Evolutionary conservation across 148 eudicot genomes (phyloP).

Genomic region (Silene conica): DNA sequence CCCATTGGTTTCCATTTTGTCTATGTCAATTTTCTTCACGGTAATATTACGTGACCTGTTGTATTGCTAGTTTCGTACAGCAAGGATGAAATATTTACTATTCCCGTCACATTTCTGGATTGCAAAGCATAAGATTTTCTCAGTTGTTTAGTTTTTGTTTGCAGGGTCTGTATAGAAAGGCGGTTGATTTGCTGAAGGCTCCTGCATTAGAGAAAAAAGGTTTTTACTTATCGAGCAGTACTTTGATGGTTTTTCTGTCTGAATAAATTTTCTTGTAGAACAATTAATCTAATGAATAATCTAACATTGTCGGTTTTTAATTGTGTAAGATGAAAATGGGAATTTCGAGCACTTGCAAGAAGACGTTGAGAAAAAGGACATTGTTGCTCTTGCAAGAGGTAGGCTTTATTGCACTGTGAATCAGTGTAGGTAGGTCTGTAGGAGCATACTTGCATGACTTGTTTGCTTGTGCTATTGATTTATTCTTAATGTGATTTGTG

Average conservation of each 20-base stretch:
- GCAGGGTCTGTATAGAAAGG: conserved; percentile 90
- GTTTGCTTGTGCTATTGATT: neutral
- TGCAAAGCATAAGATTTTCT: neutral
- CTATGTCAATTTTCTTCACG: neutral
- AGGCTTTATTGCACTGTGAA: conserved; percentile 9
- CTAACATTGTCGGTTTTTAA: neutral
- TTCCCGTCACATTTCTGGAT: neutral
- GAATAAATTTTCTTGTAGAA: neutral
- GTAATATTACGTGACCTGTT: neutral
- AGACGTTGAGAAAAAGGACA: conserved; percentile 48
- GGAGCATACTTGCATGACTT: neutral
- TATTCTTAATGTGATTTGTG: neutral
- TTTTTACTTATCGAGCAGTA: conserved; percentile 17
- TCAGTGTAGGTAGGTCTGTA: too few species aligned
- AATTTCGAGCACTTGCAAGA: conserved; percentile 29
- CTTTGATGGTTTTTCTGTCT: neutral
- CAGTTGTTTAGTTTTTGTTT: neutral
- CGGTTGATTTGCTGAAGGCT: conserved; percentile 80
- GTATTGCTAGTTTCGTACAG: neutral
- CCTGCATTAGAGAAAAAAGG: conserved; percentile 62
- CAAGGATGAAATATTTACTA: neutral
- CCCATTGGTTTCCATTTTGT: neutral
- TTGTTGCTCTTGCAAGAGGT: conserved; percentile 94
- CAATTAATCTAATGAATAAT: neutral
- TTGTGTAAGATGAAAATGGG: conserved; percentile 37